A percentile compares a stretch with the other conserved stretches of the same genome.
These are phyloP conservation scores for Nothophytophthora sp. DNA, from an alignment of 352 stramenopile genomes.

Conservation along the genomic window DNA sequence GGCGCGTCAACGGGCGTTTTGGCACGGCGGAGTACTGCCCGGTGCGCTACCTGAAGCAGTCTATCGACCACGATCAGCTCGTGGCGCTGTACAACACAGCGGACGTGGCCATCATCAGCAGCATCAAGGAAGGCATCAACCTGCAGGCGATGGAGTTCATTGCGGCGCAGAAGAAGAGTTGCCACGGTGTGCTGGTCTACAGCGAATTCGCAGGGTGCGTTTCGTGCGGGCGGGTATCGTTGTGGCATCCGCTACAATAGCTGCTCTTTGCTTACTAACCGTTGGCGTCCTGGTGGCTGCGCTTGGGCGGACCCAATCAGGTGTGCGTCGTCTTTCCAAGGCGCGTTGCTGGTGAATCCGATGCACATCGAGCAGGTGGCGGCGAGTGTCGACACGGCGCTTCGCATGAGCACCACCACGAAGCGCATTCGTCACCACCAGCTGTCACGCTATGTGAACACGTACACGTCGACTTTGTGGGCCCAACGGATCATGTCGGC, in stretches of 20 bases:
- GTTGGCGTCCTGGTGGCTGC: neutral
- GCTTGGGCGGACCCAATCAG: conserved; percentile 19
- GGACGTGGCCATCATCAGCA: conserved; percentile 89
- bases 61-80: conserved; percentile 86
- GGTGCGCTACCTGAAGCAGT: conserved; percentile 88
- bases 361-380: conserved; percentile 90
- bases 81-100: conserved; percentile 89
- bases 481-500: conserved; percentile 84
- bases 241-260: neutral
- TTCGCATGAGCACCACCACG: conserved; percentile 87
- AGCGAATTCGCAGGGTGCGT: conserved; percentile 88
- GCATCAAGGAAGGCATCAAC: conserved; percentile 92
- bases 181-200: conserved; percentile 88
- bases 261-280: conserved; percentile 5
- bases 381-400: conserved; percentile 77
- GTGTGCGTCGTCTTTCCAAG: conserved; percentile 89
- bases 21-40: conserved; percentile 88
- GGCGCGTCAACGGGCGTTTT: conserved; percentile 87
- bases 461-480: conserved; percentile 89
- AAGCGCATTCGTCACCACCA: conserved; percentile 89
- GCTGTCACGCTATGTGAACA: conserved; percentile 86
- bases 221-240: neutral
- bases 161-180: conserved; percentile 77
- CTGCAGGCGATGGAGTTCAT: conserved; percentile 92
- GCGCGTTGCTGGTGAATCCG: conserved; percentile 86